These are phyloP conservation scores for Cyclotella baltica DNA, from an alignment of 108 stramenopile species.

Conservation along the genomic window DNA sequence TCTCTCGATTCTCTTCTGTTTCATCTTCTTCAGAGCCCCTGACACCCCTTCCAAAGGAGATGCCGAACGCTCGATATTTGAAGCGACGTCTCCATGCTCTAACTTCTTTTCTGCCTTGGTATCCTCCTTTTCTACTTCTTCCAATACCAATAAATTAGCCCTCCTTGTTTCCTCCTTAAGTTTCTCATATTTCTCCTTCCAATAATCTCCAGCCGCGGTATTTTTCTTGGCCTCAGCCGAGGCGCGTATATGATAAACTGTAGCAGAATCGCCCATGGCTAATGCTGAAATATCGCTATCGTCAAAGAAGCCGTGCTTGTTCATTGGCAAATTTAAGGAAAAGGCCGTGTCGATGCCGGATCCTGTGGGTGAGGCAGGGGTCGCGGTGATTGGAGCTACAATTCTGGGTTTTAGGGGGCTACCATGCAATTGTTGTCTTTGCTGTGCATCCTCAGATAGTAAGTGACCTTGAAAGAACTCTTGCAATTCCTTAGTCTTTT, in stretches of 20 bases:
- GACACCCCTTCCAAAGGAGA: background rate
- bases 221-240: background rate
- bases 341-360: conserved; percentile 41
- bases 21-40: background rate
- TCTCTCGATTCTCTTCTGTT: background rate
- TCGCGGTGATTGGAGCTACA: conserved; percentile 6
- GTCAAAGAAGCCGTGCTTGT: conserved; percentile 30
- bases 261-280: conserved; percentile 52
- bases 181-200: conserved; percentile 46
- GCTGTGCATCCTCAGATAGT: background rate
- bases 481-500: conserved; percentile 25
- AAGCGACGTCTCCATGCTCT: too few relatives aligned
- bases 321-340: conserved; percentile 37
- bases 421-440: too few relatives aligned
- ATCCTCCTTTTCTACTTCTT: conserved; percentile 14
- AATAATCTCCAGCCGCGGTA: conserved; percentile 20
- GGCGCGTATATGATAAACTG: conserved; percentile 36
- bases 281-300: conserved; percentile 50
- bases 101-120: background rate
- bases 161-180: conserved; percentile 29
- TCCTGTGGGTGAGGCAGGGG: conserved; percentile 3
- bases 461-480: conserved; percentile 9
- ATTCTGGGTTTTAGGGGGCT: background rate
- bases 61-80: background rate
- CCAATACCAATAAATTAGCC: conserved; percentile 3